phyloP scores from a whole-genome alignment of 2,329 filamentous ascomycete genomes.

The Camptophora hylomeconis region DNA sequence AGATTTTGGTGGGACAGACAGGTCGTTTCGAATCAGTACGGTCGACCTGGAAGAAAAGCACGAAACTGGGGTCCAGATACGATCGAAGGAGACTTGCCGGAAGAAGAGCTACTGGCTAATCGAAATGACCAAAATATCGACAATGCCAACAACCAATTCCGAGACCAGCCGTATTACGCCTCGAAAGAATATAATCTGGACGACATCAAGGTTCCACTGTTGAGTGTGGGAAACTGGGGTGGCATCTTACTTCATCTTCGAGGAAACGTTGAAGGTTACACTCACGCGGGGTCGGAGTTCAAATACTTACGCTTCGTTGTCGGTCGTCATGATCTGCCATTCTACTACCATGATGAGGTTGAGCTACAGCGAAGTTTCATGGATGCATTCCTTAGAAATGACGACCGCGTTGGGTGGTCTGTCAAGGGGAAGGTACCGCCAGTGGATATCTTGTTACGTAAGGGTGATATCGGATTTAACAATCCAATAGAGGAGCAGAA shows the following conservation, averaged over 20 bases:
- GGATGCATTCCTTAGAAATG: constrained; percentile 56
- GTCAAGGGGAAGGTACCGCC: constrained; percentile 31
- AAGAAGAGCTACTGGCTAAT: constrained; percentile 24
- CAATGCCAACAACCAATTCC: constrained; percentile 40
- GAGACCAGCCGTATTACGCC: constrained; percentile 51
- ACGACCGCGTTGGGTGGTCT: constrained; percentile 39
- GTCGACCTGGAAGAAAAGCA: constrained; percentile 36
- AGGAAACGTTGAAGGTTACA: constrained; percentile 53
- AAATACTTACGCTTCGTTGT: constrained; percentile 60
- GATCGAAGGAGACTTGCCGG: constrained; percentile 26
- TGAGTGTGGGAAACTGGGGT: constrained; percentile 59
- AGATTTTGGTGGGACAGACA: constrained; percentile 34
- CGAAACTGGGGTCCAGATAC: constrained; percentile 40
- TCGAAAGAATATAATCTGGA: constrained; percentile 51
- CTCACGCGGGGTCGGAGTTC: constrained; percentile 48
- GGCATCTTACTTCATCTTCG: constrained; percentile 56
- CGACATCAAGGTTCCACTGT: constrained; percentile 54
- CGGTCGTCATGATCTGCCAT: constrained; percentile 58
- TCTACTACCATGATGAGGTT: constrained; percentile 58
- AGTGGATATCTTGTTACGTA: constrained; percentile 49
- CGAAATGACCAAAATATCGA: constrained; percentile 31
- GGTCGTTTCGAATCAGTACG: constrained; percentile 56
- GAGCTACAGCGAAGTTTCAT: constrained; percentile 55
- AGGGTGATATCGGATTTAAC: constrained; percentile 56
- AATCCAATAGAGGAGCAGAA: constrained; percentile 45